Evolutionary conservation across 371 early-diverging fungal species (phyloP), one percentile per base, ranked within the genome.

Genomic region (Haplosporangium sp.): DNA sequence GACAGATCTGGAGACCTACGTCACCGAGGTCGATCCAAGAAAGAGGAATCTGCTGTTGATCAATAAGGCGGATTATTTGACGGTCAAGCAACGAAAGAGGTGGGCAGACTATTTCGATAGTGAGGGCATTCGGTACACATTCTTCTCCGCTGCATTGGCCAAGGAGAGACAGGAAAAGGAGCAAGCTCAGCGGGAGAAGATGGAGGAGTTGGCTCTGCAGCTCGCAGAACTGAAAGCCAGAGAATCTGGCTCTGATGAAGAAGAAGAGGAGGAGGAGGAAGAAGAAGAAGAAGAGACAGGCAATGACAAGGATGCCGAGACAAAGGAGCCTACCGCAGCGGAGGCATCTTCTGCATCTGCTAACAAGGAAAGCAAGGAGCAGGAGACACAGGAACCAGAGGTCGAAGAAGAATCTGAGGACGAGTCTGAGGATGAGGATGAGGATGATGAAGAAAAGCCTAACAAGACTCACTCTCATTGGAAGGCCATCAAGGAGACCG

Each of bases 51-150:
- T 92, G 71, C 70, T 96, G 60, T 81, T 97, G 64, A 90, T 99
- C 66, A 99, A 99, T 85, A 99, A 99, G 91, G 96, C 97, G 5
- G 99, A 99, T 86, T 92, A 99, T 83, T 82, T 99, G 74, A 95
- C 93, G 16, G 85, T 82, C 29, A 73, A 86, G 55, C 96, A 96
- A 83, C 74, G 91, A 73, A 81, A 76, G 56, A 62, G 79, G 16
- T 99, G 98, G 99, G 98, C 97, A 2, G 93, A 94, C 65, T 94
- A 94, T 69, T 95, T 98, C 83, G 92, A 94, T 48, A 43, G 79
- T 14, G 77, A 94, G 56, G 92, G 91, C 12, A 94, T 98, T 59
- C 82, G 86, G 47, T 96, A 93, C 67, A 87, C 92, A 45, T 99
- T 97, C 84, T 99, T 97, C 82, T 97, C 98, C 14, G 99, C 96